A percentile compares a stretch with the other conserved stretches of the same genome.
Conservation (phyloP, 2,329 filamentous ascomycete genomes). For the Zalaria obscura region DNA sequence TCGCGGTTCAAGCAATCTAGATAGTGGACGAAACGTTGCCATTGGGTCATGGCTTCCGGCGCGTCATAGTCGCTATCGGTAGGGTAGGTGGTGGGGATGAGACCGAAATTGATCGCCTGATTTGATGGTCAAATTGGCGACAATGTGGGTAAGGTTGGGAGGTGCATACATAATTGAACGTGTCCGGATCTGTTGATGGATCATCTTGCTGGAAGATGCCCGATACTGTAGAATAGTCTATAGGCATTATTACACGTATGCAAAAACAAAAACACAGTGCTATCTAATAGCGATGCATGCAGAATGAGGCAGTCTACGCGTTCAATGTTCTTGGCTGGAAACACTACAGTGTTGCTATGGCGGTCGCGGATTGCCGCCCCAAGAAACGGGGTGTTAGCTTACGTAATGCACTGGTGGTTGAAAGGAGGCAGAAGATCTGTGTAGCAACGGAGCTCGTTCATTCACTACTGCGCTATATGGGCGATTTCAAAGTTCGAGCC, state of each 20-base stretch:
- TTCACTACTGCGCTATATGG: too few species aligned
- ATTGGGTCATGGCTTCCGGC: conserved; percentile 37
- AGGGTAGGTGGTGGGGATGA: conserved; percentile 43
- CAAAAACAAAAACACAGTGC: too few species aligned
- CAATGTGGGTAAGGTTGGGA: not conserved
- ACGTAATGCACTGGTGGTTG: too few species aligned
- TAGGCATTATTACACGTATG: not conserved
- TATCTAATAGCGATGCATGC: too few species aligned
- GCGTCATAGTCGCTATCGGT: conserved; percentile 23
- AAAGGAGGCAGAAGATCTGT: too few species aligned
- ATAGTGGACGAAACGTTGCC: conserved; percentile 49
- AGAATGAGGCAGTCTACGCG: too few species aligned
- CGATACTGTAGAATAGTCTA: conserved; percentile 17
- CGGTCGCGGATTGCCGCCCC: too few species aligned
- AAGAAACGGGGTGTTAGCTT: too few species aligned
- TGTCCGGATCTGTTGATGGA: conserved; percentile 35
- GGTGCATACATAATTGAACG: conserved; percentile 47
- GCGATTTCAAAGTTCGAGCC: too few species aligned
- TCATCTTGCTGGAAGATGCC: conserved; percentile 53
- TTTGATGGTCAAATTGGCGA: not conserved
- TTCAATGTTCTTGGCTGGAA: too few species aligned
- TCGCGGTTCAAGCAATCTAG: conserved; percentile 35
- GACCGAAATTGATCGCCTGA: conserved; percentile 44
- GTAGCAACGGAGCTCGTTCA: too few species aligned
- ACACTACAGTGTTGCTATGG: too few species aligned